Conservation (phyloP, 805 yeast species). For the Ogataea nakhonphanomensis region DNA sequence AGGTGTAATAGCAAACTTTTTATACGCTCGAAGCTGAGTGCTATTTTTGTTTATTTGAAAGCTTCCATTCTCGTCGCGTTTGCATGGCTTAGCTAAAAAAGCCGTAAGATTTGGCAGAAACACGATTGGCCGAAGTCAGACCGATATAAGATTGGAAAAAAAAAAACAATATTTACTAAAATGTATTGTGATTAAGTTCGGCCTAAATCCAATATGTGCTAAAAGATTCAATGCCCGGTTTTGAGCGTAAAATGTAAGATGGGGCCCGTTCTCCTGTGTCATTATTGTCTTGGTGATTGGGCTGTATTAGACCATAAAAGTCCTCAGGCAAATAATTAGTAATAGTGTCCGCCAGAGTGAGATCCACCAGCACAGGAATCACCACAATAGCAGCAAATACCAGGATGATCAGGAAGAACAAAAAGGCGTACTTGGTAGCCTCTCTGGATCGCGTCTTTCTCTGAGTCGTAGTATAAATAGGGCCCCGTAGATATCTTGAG, state of each 20-base stretch:
- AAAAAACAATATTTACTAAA: neutral
- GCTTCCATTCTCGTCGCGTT: neutral
- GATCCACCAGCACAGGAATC: conserved; percentile 44
- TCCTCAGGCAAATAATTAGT: conserved; percentile 20
- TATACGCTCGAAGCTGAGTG: neutral
- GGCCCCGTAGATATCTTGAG: conserved; percentile 33
- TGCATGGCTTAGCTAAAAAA: neutral
- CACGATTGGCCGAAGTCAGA: conserved; percentile 2
- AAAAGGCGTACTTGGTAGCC: conserved; percentile 42
- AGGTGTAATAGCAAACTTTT: too few relatives aligned
- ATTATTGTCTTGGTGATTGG: conserved; percentile 56
- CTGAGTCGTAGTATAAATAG: conserved; percentile 39
- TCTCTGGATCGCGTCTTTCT: conserved; percentile 38
- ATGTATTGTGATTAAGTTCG: neutral
- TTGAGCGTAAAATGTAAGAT: conserved; percentile 33
- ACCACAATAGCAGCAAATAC: conserved; percentile 40
- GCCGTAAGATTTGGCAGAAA: conserved; percentile 3
- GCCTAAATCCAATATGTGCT: conserved; percentile 28
- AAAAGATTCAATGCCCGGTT: conserved; percentile 24
- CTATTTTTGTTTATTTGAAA: conserved; percentile 6
- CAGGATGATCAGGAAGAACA: conserved; percentile 42
- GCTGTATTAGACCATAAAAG: conserved; percentile 49
- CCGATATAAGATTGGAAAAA: too few relatives aligned
- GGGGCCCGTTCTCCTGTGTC: conserved; percentile 65
- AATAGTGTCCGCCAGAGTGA: conserved; percentile 13